Evolutionary conservation across 2,329 filamentous ascomycete species (phyloP), one percentile per base, ranked within the genome.

Genomic region (Penicillium expansum): DNA sequence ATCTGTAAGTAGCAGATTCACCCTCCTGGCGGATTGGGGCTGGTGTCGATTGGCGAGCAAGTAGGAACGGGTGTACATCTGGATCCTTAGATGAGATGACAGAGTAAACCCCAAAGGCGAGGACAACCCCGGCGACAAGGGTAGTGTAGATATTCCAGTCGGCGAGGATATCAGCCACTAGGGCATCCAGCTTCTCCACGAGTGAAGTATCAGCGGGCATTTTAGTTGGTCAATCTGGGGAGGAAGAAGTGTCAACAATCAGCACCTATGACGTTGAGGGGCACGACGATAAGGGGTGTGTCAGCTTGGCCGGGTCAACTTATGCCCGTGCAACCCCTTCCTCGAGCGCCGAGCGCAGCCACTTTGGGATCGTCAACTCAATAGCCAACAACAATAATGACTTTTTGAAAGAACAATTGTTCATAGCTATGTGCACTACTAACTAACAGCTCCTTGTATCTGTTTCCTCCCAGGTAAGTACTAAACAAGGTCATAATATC

Each of bases 41-140:
- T 49, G 89, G 83, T 62, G 87, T 82, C 3, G 91, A 85, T 79
- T 97, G 94, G 52, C 93, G 86, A 54, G 90, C 90, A 29, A 99
- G 86, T 47, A 97, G 83, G 74, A 96, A 87, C 33, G 94, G 93
- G 74, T 97, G 94, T 5, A 89, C 89, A 77, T 99, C 94, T 6
- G 94, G 90, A 52, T 97, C 93, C 58, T 85, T 83, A 49, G 84
- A 83, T 59, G 85, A 85, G 67, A 89, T 79, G 62, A 95, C 77
- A 43, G 87, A 83, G 74, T 90, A 92, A 56, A 86, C 82, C 55
- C 93, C 75, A 67, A 92, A 83, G 53, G 82, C 79, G 59, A 87
- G 78, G 42, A 97, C 79, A 58, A 84, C 69, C 24, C 87, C 83
- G 44, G 85, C 82, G 62, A 99, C 81, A 41, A 86, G 69, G 3